These are phyloP conservation scores for Eimeria falciformis DNA, from an alignment of 169 alveolate species.

Conservation along the genomic window DNA sequence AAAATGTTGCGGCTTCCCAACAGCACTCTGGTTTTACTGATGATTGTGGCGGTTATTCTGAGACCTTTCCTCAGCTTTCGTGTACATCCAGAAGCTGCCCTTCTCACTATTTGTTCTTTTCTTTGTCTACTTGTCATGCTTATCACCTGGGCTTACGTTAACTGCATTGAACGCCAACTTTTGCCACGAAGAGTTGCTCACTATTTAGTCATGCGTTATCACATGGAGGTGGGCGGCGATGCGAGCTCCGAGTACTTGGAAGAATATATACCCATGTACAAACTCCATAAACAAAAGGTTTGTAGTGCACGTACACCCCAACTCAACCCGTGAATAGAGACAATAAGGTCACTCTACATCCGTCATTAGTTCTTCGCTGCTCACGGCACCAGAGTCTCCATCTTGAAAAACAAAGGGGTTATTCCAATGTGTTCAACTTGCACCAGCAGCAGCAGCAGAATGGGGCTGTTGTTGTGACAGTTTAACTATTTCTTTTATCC, in stretches of 20 bases:
- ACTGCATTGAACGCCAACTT: constrained; percentile 79
- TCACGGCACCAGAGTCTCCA: too few relatives aligned
- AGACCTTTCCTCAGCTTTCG: constrained; percentile 84
- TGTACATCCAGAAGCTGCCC: constrained; percentile 81
- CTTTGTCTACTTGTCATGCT: constrained; percentile 79
- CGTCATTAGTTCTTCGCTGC: too few relatives aligned
- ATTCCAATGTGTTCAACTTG: too few relatives aligned
- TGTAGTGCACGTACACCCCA: not conserved
- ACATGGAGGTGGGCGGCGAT: constrained; percentile 75
- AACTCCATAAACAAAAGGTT: constrained; percentile 83
- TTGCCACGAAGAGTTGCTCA: constrained; percentile 80
- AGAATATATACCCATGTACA: constrained; percentile 82
- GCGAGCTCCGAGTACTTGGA: constrained; percentile 47
- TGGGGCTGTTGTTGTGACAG: not conserved
- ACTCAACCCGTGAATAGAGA: not conserved
- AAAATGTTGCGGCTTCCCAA: constrained; percentile 85
- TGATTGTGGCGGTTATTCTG: constrained; percentile 79
- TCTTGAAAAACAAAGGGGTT: too few relatives aligned
- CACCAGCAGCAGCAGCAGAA: too few relatives aligned
- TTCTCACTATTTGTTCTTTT: constrained; percentile 78
- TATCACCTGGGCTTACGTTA: constrained; percentile 76
- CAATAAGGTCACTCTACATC: too few relatives aligned
- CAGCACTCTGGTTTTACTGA: constrained; percentile 81
- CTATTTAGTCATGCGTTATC: constrained; percentile 79
- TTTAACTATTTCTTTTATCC: not conserved